Base-by-base conservation (phyloP, 495 filamentous ascomycete species). In the Saxophila tyrrhenica region DNA sequence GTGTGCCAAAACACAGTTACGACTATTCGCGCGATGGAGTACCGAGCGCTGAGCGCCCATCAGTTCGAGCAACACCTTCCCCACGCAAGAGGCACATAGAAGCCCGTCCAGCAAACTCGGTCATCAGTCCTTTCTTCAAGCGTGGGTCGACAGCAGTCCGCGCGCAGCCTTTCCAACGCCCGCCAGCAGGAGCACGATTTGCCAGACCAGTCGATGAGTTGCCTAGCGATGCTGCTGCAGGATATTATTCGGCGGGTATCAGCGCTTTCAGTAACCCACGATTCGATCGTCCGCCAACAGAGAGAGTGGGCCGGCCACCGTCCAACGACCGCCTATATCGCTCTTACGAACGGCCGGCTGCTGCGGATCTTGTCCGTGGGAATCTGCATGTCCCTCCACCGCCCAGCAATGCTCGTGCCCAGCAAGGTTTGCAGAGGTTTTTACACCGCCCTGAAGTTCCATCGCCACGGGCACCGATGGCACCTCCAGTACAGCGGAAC, bases 111-210 rank as follows among this genome's bases (percentile, higher is more conserved):
- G 19, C 60, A 41, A n/a, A 23, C 44, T 58, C 62, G 8, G 62
- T 67, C 43, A 48, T 57, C 50, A 65, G 64, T 54, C 64, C 64
- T 2, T 68, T 68, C 55, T 68, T 68, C 52, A 56, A 52, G 25
- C 55, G 55, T 15, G 38, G 46, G 10, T 23, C 45, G 7, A 22
- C 22, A n/a, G 3, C 41, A 5, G 5, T 13, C 19, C 25, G 13
- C 22, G 16, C 45, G 22, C 25, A 17, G 25, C 10, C 16, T n/a
- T 23, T 29, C 7, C 41, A 54, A 20, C 51, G n/a, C 19, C 32
- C 51, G n/a, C 44, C 51, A 5, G 29, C 41, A 9, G 8, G 41
- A 35, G 29, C 22, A 43, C 47, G 24, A 20, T 39, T 35, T 35
- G 29, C 13, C 29, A 35, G 29, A 35, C 13, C 7, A 5, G 29